phyloP scores from a whole-genome alignment of 305 asterid species.

The Fraxinus velutina region DNA sequence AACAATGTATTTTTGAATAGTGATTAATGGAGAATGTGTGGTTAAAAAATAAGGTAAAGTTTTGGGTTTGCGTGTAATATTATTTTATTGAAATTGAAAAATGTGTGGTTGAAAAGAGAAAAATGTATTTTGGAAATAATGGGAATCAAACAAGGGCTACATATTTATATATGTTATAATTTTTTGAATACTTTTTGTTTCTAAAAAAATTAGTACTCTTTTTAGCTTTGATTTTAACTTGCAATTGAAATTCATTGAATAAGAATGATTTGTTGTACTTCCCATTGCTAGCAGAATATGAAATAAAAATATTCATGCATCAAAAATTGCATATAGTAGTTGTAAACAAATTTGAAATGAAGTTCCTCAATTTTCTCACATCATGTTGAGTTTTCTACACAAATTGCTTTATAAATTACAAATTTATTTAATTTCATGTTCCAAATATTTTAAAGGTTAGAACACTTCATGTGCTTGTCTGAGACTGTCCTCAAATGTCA shows the following conservation, averaged over 20 bases:
- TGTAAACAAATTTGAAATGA: not conserved
- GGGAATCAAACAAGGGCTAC: not conserved
- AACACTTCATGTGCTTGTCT: not conserved
- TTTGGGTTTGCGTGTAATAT: not conserved
- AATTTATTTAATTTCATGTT: not conserved
- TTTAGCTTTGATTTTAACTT: not conserved
- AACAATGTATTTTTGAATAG: not conserved
- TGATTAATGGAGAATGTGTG: not conserved
- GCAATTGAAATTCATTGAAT: not conserved
- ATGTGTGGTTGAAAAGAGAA: not conserved
- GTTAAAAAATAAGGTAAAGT: not conserved
- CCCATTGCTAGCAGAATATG: not conserved
- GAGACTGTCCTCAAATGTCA: not conserved
- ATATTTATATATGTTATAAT: not conserved
- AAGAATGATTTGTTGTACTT: not conserved
- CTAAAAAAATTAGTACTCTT: not conserved
- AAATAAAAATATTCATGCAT: not conserved
- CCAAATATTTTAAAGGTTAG: not conserved
- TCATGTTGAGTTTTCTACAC: not conserved
- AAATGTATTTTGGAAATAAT: not conserved
- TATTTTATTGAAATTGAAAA: not conserved
- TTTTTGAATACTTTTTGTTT: not conserved
- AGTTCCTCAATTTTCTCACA: not conserved
- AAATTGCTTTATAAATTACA: not conserved
- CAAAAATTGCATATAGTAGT: not conserved